Conservation (phyloP, 1,139 yeast genomes). For the Sugiyamaella castrensis region DNA sequence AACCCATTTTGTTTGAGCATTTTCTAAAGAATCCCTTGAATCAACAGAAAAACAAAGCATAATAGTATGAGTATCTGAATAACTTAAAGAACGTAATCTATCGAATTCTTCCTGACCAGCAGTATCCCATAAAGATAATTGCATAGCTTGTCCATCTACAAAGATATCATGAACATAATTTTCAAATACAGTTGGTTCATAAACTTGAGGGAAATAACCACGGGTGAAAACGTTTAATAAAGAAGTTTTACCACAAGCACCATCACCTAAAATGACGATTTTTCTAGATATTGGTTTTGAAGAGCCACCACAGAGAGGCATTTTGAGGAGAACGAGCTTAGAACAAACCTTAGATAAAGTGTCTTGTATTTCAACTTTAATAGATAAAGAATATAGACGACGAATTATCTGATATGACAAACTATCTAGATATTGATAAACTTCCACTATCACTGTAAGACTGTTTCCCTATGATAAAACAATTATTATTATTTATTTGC, state of each 20-base stretch:
- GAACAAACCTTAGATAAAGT: no score
- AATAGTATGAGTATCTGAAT: slow-evolving; percentile 93
- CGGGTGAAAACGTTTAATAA: slow-evolving; percentile 91
- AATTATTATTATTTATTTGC: no score
- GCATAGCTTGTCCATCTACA: slow-evolving; percentile 91
- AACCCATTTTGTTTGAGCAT: slow-evolving; percentile 94
- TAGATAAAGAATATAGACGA: no score
- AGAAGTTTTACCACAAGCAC: slow-evolving; percentile 95
- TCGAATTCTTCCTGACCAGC: slow-evolving; percentile 99
- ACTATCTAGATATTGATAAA: no score
- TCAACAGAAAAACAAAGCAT: slow-evolving; percentile 96
- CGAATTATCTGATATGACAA: no score
- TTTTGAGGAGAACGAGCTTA: no score
- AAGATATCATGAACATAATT: slow-evolving; percentile 96
- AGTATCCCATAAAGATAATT: slow-evolving; percentile 94
- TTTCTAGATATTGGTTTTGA: slow-evolving; percentile 77
- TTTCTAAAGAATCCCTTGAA: slow-evolving; percentile 89
- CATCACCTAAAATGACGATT: slow-evolving; percentile 94
- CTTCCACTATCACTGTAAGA: no score
- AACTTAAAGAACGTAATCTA: slow-evolving; percentile 80
- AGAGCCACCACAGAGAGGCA: slow-evolving; percentile 71
- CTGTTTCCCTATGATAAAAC: no score
- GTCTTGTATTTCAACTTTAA: no score
- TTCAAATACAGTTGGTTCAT: slow-evolving; percentile 97
- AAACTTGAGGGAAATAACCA: slow-evolving; percentile 97